Base-by-base conservation (phyloP, 1,139 yeast genomes). In the Sugiyamaella grinbergsii region DNA sequence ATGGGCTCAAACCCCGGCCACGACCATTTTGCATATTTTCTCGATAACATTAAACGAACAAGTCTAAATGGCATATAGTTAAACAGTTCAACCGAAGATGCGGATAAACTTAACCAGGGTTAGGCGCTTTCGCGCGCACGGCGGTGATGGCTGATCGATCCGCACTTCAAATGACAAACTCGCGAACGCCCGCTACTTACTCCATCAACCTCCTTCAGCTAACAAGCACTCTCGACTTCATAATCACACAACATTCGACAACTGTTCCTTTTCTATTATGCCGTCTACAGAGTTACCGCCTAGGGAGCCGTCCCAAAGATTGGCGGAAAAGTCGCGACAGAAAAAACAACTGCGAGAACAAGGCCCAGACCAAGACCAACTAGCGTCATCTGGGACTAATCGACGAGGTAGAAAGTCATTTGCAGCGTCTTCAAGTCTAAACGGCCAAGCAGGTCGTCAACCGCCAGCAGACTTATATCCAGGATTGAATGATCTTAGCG, bases 401-500 rank as follows among this genome's bases (percentile, higher is more conserved):
- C 49, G 38, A 33, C 29, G 32, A 16, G 32, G 23, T 15, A 31
- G 26, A 41, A 18, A 31, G 13, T 2, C 28, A 22, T 19, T 4
- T n/a, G 19, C 29, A 6, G n/a, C 15, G 4, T 7, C 20, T 13
- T 5, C 11, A 22, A 15, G 24, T 15, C 13, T 39, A 15, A 20
- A 15, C 26, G 36, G 36, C 20, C 45, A 41, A 22, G 15, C 24
- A 28, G 18, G 31, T 23, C 42, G 42, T 11, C 24, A 34, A 5
- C 32, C 43, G 10, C 49, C 49, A 10, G 22, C 26, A 10, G 58
- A 53, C 23, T 32, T 82, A 42, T 78, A 81, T 58, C 95, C 97
- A 0, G 98, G 98, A 0, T 74, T 93, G 52, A 93, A 91, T 69
- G 98, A 93, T 65, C 80, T 93, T 52, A 78, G 88, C 41, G 98